A percentile compares a stretch with the other conserved stretches of the same genome.
Evolutionary conservation across 352 stramenopile genomes (phyloP).

Genomic region (Pilasporangium apinafurcum): DNA sequence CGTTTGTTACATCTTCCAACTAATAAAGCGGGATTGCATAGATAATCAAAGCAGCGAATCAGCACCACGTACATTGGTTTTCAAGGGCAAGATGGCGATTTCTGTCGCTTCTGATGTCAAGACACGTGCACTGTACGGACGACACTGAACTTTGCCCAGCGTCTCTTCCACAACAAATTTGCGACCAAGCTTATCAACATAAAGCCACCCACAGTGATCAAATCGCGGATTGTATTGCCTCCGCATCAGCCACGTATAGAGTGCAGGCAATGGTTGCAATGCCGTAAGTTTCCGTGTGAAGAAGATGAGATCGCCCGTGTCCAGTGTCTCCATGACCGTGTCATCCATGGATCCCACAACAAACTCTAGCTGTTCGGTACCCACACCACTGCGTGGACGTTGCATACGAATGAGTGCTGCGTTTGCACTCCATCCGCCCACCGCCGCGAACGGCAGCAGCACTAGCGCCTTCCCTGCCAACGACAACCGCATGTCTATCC

Average conservation of each 20-base stretch:
- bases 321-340: conserved; percentile 80
- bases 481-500: conserved; percentile 11
- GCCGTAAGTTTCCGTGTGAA: conserved; percentile 70
- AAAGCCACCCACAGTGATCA: conserved; percentile 78
- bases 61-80: conserved; percentile 26
- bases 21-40: not conserved
- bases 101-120: conserved; percentile 64
- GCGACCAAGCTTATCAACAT: conserved; percentile 71
- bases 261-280: conserved; percentile 63
- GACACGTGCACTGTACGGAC: conserved; percentile 69
- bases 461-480: conserved; percentile 31
- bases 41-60: not conserved
- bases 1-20: no score
- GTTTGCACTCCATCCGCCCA: conserved; percentile 68
- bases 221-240: conserved; percentile 55
- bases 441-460: conserved; percentile 49
- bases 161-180: conserved; percentile 86
- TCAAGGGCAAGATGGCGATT: conserved; percentile 75
- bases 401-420: conserved; percentile 44
- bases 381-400: conserved; percentile 23
- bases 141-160: conserved; percentile 68
- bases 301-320: conserved; percentile 77
- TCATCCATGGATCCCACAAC: conserved; percentile 79
- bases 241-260: conserved; percentile 58
- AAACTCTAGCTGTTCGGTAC: conserved; percentile 46